phyloP scores from a whole-genome alignment of 495 filamentous ascomycete genomes.

The Amniculicola lignicola region DNA sequence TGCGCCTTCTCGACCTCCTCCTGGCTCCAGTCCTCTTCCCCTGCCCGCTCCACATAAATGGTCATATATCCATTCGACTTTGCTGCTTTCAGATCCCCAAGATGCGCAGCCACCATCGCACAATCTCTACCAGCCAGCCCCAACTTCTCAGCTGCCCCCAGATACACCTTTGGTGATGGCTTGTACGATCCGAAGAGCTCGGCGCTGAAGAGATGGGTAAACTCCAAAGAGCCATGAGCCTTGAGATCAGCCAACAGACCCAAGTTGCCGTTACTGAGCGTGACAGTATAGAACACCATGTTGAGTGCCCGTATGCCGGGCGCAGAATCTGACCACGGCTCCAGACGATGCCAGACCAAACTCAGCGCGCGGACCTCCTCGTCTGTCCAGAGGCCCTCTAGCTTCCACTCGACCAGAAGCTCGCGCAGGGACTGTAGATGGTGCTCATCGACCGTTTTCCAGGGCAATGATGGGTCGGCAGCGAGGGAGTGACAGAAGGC shows the following conservation, averaged over 20 bases:
- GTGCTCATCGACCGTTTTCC: conserved; percentile 58
- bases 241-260: conserved; percentile 63
- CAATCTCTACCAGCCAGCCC: conserved; percentile 59
- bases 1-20: conserved; percentile 53
- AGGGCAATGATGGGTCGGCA: conserved; percentile 43
- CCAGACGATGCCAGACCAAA: conserved; percentile 66
- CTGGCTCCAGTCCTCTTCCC: conserved; percentile 60
- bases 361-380: conserved; percentile 56
- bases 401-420: conserved; percentile 53
- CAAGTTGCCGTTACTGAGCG: conserved; percentile 72
- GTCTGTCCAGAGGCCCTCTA: conserved; percentile 58
- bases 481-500: conserved; percentile 53
- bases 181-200: conserved; percentile 79
- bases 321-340: conserved; percentile 65
- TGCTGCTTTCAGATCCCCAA: conserved; percentile 65
- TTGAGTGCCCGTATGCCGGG: conserved; percentile 56
- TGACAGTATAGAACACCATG: conserved; percentile 53
- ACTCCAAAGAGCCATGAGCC: conserved; percentile 55
- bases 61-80: conserved; percentile 61
- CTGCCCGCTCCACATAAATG: conserved; percentile 68
- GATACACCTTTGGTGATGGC: conserved; percentile 64
- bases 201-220: conserved; percentile 58
- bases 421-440: conserved; percentile 58
- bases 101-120: conserved; percentile 76
- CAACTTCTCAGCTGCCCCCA: conserved; percentile 59